Evolutionary conservation across 2,329 filamentous ascomycete genomes (phyloP).

Genomic region (Pseudogymnoascus sp.): DNA sequence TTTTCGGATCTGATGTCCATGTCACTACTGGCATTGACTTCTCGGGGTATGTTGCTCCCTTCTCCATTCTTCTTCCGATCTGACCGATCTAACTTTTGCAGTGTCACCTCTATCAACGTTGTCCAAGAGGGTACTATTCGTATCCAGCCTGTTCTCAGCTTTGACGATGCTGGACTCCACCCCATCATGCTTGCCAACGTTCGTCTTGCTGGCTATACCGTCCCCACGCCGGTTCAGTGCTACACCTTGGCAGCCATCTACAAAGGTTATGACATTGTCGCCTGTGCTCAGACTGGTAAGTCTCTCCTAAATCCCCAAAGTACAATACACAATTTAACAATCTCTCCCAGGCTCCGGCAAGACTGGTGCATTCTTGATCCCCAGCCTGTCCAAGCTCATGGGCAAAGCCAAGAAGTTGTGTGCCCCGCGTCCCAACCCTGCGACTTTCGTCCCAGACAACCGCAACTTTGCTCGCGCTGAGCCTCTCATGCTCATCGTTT

Average conservation of each 20-base stretch:
- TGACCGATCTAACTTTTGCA: constrained; percentile 27
- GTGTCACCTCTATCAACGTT: constrained; percentile 47
- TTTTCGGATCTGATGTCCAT: constrained; percentile 57
- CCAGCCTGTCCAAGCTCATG: constrained; percentile 85
- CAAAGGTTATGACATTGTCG: constrained; percentile 72
- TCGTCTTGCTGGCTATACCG: constrained; percentile 57
- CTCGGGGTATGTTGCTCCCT: constrained; percentile 41
- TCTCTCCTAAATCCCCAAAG: constrained; percentile 16
- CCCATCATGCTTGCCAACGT: constrained; percentile 77
- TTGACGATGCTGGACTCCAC: constrained; percentile 74
- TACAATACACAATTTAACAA: constrained; percentile 10
- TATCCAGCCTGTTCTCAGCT: constrained; percentile 46
- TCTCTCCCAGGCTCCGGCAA: constrained; percentile 73
- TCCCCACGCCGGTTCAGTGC: constrained; percentile 79
- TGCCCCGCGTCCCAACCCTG: constrained; percentile 63
- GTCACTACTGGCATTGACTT: constrained; percentile 53
- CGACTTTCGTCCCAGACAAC: constrained; percentile 42
- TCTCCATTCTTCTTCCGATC: constrained; percentile 6
- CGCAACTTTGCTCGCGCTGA: constrained; percentile 59
- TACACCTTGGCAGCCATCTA: constrained; percentile 77
- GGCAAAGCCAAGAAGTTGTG: constrained; percentile 87
- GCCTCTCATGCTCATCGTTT: constrained; percentile 78
- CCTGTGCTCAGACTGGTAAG: constrained; percentile 85
- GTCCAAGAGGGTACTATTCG: constrained; percentile 47
- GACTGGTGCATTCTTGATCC: constrained; percentile 86